Evolutionary conservation across 129 eudicot species (phyloP).

Genomic region (Dittrichia graveolens): DNA sequence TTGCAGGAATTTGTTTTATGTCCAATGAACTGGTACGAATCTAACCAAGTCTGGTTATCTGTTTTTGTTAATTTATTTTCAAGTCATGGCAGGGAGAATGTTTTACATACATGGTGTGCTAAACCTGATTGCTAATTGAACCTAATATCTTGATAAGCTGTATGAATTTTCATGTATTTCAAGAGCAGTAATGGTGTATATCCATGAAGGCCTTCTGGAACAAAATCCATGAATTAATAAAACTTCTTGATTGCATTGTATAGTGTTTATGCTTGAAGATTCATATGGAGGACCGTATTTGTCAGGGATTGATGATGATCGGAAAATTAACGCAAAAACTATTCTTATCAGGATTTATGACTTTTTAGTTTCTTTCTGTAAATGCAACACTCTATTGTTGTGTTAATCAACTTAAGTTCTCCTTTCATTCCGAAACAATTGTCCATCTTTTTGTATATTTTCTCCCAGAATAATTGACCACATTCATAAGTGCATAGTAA

Average conservation of each 20-base stretch:
- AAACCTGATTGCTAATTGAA: neutral
- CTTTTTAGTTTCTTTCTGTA: no score
- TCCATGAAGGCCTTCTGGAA: neutral
- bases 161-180: constrained; percentile 1
- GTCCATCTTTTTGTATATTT: no score
- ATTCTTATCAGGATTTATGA: no score
- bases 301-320: no score
- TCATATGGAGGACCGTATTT: no score
- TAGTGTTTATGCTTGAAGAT: no score
- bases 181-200: constrained; percentile 1
- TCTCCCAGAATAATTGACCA: no score
- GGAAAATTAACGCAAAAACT: no score
- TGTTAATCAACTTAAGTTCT: no score
- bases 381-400: no score
- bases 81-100: neutral
- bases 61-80: neutral
- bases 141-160: neutral
- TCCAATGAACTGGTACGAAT: constrained; percentile 88
- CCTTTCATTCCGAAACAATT: no score
- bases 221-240: neutral
- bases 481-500: no score
- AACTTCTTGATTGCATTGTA: neutral
- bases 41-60: neutral
- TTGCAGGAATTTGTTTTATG: constrained; percentile 94
- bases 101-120: neutral